A percentile compares a stretch with the other conserved stretches of the same genome.
These are phyloP conservation scores for Aspergillus phoenicis DNA, from an alignment of 2,329 filamentous ascomycete genomes.

Conservation along the genomic window DNA sequence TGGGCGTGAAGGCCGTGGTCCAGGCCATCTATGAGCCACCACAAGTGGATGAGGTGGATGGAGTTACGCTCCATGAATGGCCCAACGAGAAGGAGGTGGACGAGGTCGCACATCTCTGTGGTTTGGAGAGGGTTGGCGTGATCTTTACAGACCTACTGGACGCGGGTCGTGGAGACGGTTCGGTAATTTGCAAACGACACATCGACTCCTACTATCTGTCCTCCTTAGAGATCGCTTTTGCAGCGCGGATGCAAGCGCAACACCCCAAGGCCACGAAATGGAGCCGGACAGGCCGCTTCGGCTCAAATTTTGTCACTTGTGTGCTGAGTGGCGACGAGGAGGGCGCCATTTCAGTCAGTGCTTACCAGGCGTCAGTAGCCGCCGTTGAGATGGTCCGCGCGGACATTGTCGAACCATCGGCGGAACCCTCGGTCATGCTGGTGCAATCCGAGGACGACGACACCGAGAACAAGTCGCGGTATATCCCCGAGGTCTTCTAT, in stretches of 20 bases:
- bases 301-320: slow-evolving; percentile 96
- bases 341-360: slow-evolving; percentile 82
- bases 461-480: slow-evolving; percentile 69
- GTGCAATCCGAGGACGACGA: slow-evolving; percentile 86
- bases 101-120: slow-evolving; percentile 77
- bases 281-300: slow-evolving; percentile 92
- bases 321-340: slow-evolving; percentile 90
- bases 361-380: slow-evolving; percentile 93
- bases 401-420: slow-evolving; percentile 91
- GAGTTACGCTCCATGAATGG: slow-evolving; percentile 82
- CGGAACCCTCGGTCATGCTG: slow-evolving; percentile 90
- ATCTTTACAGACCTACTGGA: slow-evolving; percentile 94
- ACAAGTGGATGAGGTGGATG: slow-evolving; percentile 85
- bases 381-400: slow-evolving; percentile 96
- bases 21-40: slow-evolving; percentile 97
- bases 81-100: slow-evolving; percentile 81
- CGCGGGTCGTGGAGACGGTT: slow-evolving; percentile 76
- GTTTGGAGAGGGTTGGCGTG: slow-evolving; percentile 83
- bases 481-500: slow-evolving; percentile 98
- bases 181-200: slow-evolving; percentile 91
- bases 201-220: slow-evolving; percentile 93
- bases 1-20: slow-evolving; percentile 92
- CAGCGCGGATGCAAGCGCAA: slow-evolving; percentile 81
- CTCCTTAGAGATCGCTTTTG: slow-evolving; percentile 88
- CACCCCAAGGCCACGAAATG: slow-evolving; percentile 91